Evolutionary conservation across 805 yeast genomes (phyloP).

Genomic region (Osmozyma mogii): DNA sequence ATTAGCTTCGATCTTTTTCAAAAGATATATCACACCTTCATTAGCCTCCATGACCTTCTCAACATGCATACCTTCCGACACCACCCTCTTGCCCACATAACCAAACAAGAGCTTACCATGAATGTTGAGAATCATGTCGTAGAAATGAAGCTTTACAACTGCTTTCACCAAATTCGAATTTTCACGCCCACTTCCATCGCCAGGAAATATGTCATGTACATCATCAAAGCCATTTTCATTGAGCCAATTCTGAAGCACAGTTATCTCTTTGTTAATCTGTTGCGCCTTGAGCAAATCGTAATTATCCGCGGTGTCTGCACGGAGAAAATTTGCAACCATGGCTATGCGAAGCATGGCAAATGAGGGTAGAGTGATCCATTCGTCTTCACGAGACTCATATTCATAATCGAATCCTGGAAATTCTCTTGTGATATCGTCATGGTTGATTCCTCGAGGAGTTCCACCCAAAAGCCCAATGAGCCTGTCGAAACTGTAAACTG

Average conservation of each 20-base stretch:
- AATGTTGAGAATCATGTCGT: conserved; percentile 26
- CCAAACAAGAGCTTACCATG: conserved; percentile 29
- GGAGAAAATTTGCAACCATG: conserved; percentile 28
- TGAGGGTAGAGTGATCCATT: conserved; percentile 42
- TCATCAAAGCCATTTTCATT: conserved; percentile 26
- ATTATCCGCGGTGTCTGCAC: conserved; percentile 19
- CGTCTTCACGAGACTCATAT: conserved; percentile 28
- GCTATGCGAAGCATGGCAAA: conserved; percentile 40
- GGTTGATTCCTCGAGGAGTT: conserved; percentile 28
- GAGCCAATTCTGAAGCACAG: conserved; percentile 24
- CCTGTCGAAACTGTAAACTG: conserved; percentile 47
- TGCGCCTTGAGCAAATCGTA: conserved; percentile 20
- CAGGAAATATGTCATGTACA: conserved; percentile 10
- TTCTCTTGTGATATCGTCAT: conserved; percentile 26
- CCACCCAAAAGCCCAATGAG: conserved; percentile 48
- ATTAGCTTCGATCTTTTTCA: conserved; percentile 21
- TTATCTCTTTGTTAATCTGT: conserved; percentile 25
- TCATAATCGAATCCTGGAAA: conserved; percentile 24
- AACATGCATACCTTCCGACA: conserved; percentile 23
- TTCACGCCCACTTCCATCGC: conserved; percentile 1
- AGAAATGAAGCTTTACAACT: conserved; percentile 33
- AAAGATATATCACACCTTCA: conserved; percentile 21
- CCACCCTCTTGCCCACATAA: conserved; percentile 24
- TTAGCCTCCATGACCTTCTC: conserved; percentile 24
- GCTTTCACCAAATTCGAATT: conserved; percentile 18